phyloP scores from a whole-genome alignment of 768 basidiomycete species.

The Chlorophyllum brunneum region DNA sequence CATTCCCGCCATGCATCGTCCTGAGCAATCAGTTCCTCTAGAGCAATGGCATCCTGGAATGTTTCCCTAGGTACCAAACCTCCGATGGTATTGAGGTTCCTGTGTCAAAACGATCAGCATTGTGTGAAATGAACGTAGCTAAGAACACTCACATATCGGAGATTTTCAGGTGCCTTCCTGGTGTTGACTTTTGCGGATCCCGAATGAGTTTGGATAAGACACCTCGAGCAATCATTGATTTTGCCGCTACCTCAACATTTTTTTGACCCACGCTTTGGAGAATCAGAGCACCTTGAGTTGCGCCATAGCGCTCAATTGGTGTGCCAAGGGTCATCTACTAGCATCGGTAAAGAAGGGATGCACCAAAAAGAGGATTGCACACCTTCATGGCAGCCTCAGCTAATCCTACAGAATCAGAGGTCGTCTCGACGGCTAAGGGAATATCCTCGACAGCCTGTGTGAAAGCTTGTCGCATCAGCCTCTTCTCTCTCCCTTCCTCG shows the following conservation, averaged over 20 bases:
- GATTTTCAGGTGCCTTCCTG: constrained; percentile 73
- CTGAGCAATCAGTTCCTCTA: constrained; percentile 48
- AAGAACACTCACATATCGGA: constrained; percentile 53
- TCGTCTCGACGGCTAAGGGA: constrained; percentile 22
- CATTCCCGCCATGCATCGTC: constrained; percentile 67
- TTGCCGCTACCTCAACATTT: constrained; percentile 50
- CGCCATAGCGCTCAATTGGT: constrained; percentile 63
- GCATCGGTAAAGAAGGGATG: neutral
- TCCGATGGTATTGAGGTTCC: constrained; percentile 65
- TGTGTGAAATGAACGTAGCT: neutral
- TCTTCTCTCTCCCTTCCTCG: constrained; percentile 75
- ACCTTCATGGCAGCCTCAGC: constrained; percentile 78
- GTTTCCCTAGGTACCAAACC: constrained; percentile 62
- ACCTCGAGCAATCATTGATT: constrained; percentile 58
- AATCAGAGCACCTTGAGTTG: constrained; percentile 52
- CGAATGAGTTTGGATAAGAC: constrained; percentile 64
- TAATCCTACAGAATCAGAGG: constrained; percentile 40
- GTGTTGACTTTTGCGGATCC: constrained; percentile 58
- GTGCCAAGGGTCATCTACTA: constrained; percentile 77
- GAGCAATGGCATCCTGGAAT: constrained; percentile 64
- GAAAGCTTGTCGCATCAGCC: constrained; percentile 55
- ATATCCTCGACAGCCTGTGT: constrained; percentile 39
- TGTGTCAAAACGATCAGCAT: constrained; percentile 21
- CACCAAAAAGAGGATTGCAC: neutral
- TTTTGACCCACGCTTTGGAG: constrained; percentile 56